Evolutionary conservation across 2,329 filamentous ascomycete genomes (phyloP), one percentile per base, ranked within the genome.

Genomic region (Phialophora chinensis): DNA sequence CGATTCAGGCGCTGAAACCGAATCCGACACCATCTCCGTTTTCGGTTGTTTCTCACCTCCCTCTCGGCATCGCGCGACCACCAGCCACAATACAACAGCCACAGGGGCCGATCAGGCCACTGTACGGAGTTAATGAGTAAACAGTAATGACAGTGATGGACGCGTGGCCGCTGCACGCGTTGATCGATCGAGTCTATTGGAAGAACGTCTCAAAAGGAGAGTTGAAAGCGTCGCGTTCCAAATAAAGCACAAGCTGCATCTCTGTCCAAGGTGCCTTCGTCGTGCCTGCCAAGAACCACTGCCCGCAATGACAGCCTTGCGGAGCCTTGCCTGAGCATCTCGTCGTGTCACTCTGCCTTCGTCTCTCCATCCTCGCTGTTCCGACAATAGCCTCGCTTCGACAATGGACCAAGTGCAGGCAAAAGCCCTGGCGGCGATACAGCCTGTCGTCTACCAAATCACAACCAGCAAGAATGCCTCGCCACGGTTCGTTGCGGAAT

Each of bases 401-500:
- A 20, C 52, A 8, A 83, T 83, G 81, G 80, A 83, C 65, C 80
- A 81, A 68, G 75, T 77, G 70, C 81, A 83, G 70, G 74, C 82
- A 58, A 84, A 84, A 72, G 82, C 81, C 42, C 80, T 89, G 71
- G 87, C 88, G 72, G 87, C 82, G 62, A 82, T 85, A 11, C 83
- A 97, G 84, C 93, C 93, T n/a, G 98, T 94, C 81, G 83, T 99
- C 67, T 90, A 91, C 60, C 90, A 97, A 71, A 90, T 91, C 75
- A 95, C 93, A 77, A 91, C 92, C 11, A 92, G 92, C 69, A 91
- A 77, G 57, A 75, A 77, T 20, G 75, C 88, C 6, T 92, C 93
- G 11, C 90, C 92, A 49, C 90, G 91, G 73, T 92, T 93, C 66
- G 90, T 93, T 50, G 90, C 91, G 75, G 93, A 97, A 77, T 87